Percentiles rank a stretch among this genome's conserved stretches.
Evolutionary conservation across 352 stramenopile genomes (phyloP).

Genomic region (Phytophthora hibernalis): DNA sequence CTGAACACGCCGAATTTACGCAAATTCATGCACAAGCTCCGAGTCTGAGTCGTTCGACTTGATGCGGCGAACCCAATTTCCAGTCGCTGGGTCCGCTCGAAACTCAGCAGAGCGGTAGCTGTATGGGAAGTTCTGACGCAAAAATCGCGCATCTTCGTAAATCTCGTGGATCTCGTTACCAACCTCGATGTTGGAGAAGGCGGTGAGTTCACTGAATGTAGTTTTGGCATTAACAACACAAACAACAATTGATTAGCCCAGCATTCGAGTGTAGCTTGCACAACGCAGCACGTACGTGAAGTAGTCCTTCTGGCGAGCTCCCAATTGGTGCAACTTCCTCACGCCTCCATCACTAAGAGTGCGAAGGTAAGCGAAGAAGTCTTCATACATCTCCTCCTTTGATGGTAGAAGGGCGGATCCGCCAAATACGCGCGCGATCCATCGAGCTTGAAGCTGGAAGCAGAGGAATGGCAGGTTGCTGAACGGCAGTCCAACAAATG

Average conservation of each 20-base stretch:
- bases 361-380: slow-evolving; percentile 56
- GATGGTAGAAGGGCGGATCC: slow-evolving; percentile 49
- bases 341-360: slow-evolving; percentile 46
- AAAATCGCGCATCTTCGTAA: slow-evolving; percentile 64
- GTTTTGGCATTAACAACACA: background rate
- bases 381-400: slow-evolving; percentile 75
- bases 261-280: background rate
- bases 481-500: slow-evolving; percentile 77
- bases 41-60: slow-evolving; percentile 25
- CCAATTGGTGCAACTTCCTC: slow-evolving; percentile 78
- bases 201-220: slow-evolving; percentile 44
- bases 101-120: slow-evolving; percentile 74
- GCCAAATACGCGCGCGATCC: slow-evolving; percentile 67
- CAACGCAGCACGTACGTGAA: slow-evolving; percentile 46
- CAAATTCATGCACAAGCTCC: slow-evolving; percentile 44
- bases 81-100: slow-evolving; percentile 40
- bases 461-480: slow-evolving; percentile 83
- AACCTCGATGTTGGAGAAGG: slow-evolving; percentile 46
- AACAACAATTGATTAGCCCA: background rate
- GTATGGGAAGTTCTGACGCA: slow-evolving; percentile 67
- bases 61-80: slow-evolving; percentile 55
- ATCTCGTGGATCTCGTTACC: slow-evolving; percentile 65
- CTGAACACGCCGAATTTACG: background rate
- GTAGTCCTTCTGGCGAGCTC: slow-evolving; percentile 53
- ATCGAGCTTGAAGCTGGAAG: slow-evolving; percentile 83